Evolutionary conservation across 305 asterid species (phyloP), one percentile per base, ranked within the genome.

Genomic region (Stenogyne calaminthoides): DNA sequence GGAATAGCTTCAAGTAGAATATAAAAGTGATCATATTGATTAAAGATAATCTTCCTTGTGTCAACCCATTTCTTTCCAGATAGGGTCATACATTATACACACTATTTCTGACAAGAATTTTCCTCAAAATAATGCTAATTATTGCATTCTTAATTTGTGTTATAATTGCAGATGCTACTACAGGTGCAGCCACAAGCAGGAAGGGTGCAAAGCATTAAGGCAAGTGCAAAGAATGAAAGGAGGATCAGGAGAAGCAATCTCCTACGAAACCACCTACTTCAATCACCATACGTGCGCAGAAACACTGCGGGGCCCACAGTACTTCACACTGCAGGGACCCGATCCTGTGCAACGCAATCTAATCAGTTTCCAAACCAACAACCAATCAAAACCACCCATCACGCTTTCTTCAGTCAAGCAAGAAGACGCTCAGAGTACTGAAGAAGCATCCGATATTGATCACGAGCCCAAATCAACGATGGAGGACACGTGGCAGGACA

Each of bases 181-280:
- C 63, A 86, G 97, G 84, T 93, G 98, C 81, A 85, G 95, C 20
- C 81, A 88, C 84, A 93, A 83, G 84, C 7, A 32, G 3, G 86
- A 84, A 56, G 88, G 86, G 5, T 93, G 98, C 85, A 79, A 79
- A 70, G 98, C 98, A 12, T 63, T 64, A 15, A 93, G 82, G 58
- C 98, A 93, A 67, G 96, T 91, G 22, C 91, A 93, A 42, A 87
- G 56, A 61, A 39, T 79, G 5, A 61, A 81, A 49, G 83, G 85
- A 9, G 12, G 1, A n/a, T 71, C 85, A 1, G 83, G 85, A 9
- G 12, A 6, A n/a, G 72, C 85, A 1, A 22, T 39, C 16, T 6
- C 34, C 54, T 89, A 82, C 61, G 87, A 82, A 25, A 88, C 77
- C 77, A 93, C 95, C 29, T 91, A 93, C 85, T 80, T 88, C 73